These are phyloP conservation scores for Sporopachydermia lactativora DNA, from an alignment of 805 yeast species.

Conservation along the genomic window DNA sequence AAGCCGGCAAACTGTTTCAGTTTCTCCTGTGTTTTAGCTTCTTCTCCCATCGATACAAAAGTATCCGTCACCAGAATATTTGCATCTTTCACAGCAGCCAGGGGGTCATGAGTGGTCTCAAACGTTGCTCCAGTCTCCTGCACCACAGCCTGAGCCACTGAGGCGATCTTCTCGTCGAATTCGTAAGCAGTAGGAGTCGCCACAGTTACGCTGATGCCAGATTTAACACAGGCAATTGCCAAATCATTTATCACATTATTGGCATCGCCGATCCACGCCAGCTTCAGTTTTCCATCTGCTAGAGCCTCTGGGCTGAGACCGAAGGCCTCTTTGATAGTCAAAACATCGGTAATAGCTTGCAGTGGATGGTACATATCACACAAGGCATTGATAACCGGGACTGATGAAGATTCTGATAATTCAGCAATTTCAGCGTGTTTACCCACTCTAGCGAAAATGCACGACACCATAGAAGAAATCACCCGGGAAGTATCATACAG, in stretches of 20 bases:
- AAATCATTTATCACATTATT: constrained; percentile 93
- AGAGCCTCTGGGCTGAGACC: constrained; percentile 20
- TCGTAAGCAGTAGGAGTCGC: constrained; percentile 75
- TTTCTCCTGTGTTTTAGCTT: constrained; percentile 55
- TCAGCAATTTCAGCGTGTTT: constrained; percentile 70
- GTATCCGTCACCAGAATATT: constrained; percentile 89
- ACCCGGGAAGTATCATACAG: constrained; percentile 81
- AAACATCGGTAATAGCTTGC: constrained; percentile 85
- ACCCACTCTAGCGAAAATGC: constrained; percentile 92
- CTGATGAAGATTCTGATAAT: constrained; percentile 63
- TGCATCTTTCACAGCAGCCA: constrained; percentile 58
- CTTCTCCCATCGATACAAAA: constrained; percentile 98
- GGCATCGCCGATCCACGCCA: constrained; percentile 95
- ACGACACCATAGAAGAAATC: constrained; percentile 91
- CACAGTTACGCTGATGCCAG: constrained; percentile 69
- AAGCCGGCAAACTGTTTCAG: constrained; percentile 74
- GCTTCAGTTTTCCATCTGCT: constrained; percentile 37
- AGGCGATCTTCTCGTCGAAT: constrained; percentile 40
- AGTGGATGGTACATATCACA: constrained; percentile 91
- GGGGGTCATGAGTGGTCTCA: constrained; percentile 56
- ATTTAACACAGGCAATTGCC: constrained; percentile 72
- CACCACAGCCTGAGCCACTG: constrained; percentile 40
- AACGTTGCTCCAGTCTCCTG: constrained; percentile 28
- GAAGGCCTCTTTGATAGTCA: constrained; percentile 75
- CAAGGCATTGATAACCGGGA: constrained; percentile 86